phyloP scores from a whole-genome alignment of 108 stramenopile genomes.

The Skeletonema marinoi region DNA sequence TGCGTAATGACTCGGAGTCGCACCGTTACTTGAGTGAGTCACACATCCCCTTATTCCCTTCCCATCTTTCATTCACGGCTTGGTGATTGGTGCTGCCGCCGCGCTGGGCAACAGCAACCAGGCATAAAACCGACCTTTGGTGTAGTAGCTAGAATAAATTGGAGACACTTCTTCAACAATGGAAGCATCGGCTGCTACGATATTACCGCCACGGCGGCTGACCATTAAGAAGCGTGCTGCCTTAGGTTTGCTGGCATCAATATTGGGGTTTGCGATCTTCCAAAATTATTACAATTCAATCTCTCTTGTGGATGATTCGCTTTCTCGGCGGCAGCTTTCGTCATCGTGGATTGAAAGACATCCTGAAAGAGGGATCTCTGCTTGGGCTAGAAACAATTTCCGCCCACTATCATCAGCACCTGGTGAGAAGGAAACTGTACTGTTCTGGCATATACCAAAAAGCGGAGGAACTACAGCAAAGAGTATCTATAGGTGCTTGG shows the following conservation, averaged over 20 bases:
- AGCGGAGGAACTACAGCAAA: slow-evolving; percentile 44
- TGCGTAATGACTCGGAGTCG: too few relatives aligned
- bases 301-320: not conserved
- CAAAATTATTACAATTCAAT: not conserved
- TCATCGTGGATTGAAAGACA: not conserved
- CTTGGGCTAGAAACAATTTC: not conserved
- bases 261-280: not conserved
- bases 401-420: not conserved
- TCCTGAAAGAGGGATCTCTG: not conserved
- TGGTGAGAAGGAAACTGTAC: not conserved
- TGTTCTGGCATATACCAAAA: slow-evolving; percentile 34
- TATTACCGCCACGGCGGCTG: not conserved
- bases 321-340: not conserved
- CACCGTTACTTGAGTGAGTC: too few relatives aligned
- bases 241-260: not conserved
- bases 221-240: not conserved
- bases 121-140: too few relatives aligned
- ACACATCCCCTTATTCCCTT: too few relatives aligned
- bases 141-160: too few relatives aligned
- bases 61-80: too few relatives aligned
- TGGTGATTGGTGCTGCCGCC: too few relatives aligned
- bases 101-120: too few relatives aligned
- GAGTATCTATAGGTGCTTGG: slow-evolving; percentile 33
- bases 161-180: not conserved
- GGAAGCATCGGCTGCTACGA: not conserved